Evolutionary conservation across 2,329 filamentous ascomycete genomes (phyloP), one percentile per base, ranked within the genome.

Genomic region (Balansia obtecta): DNA sequence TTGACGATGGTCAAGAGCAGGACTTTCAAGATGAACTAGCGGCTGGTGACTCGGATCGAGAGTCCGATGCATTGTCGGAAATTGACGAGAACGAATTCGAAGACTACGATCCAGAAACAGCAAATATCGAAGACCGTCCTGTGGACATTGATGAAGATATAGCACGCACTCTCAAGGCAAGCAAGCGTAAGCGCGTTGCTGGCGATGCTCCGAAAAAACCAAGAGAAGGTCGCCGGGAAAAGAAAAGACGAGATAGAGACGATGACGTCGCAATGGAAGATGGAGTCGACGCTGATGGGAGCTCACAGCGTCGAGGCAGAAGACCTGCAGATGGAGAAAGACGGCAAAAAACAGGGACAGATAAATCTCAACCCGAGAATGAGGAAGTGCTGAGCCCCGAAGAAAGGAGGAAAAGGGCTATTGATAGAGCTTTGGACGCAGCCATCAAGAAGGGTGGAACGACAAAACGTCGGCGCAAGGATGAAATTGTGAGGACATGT

Each of bases 401-500:
- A 66, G 88, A 95, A 70, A 79, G 87, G 59, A 81, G 90, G 58
- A 83, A 85, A 59, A 78, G 87, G 57, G 90, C 88, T 18, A 82
- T 98, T 49, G 88, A 95, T 61, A 79, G 83, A 57, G 86, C 87
- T 50, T 88, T 97, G 71, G 88, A 95, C 65, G 86, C 86, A 51
- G 89, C 90, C 1, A 74, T 95, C 59, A 94, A 94, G 71, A 87
- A 86, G 58, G 82, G 86, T n/a, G 57, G 61, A 33, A 57, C 60
- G 11, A 76, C 73, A 50, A 88, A 87, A 60, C 77, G 83, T 55
- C 76, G 85, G 58, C 91, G 88, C 74, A 88, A 88, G 73, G 86
- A 90, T 63, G 90, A 93, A 58, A 89, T 95, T 65, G 86, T 90
- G 74, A 50, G 83, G 6, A 13, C 5, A 1, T 8, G 30, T n/a